Evolutionary conservation across 345 rosid species (phyloP).

Genomic region (Citrus maxima): DNA sequence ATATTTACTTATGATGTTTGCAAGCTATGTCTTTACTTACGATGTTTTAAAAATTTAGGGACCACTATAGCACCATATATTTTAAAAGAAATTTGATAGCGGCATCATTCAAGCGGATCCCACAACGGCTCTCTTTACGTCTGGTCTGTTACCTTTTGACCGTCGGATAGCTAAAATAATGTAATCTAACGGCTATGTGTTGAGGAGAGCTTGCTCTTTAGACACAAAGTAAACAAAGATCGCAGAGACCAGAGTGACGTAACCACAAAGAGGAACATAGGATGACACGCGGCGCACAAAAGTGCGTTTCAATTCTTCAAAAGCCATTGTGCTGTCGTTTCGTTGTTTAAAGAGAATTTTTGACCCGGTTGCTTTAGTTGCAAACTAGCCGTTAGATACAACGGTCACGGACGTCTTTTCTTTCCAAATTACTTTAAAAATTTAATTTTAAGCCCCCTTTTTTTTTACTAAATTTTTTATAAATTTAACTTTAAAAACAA

Average conservation of each 20-base stretch:
- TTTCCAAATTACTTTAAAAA: too few species aligned
- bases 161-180: not conserved
- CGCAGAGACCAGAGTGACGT: not conserved
- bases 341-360: not conserved
- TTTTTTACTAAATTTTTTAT: too few species aligned
- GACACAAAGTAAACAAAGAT: not conserved
- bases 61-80: not conserved
- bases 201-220: not conserved
- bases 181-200: not conserved
- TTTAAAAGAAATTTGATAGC: not conserved
- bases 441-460: too few species aligned
- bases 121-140: not conserved
- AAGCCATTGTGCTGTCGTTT: not conserved
- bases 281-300: not conserved
- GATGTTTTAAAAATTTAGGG: not conserved
- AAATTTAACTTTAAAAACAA: too few species aligned
- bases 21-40: not conserved
- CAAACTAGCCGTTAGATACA: slow-evolving; percentile 1
- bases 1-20: too few species aligned
- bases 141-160: not conserved
- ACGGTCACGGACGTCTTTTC: not conserved
- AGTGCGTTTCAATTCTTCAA: not conserved
- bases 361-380: not conserved
- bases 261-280: not conserved
- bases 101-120: not conserved